These are phyloP conservation scores for Claviceps citrina DNA, from an alignment of 2,329 filamentous ascomycete species.

Conservation along the genomic window DNA sequence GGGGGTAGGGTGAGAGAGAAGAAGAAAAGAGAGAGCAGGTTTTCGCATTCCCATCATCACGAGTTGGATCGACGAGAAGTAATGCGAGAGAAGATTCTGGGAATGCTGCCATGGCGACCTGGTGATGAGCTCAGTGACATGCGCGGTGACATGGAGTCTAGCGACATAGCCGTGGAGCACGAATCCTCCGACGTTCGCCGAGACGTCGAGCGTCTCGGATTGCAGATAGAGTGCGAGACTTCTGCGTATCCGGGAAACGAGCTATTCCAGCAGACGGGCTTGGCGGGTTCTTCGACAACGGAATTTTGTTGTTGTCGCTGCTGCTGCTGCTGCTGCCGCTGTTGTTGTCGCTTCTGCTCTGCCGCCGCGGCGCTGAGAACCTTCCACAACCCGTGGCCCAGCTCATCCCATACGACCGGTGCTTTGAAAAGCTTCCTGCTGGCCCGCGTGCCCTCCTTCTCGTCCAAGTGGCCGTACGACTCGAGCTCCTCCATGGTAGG, in stretches of 20 bases:
- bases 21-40: neutral
- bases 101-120: slow-evolving; percentile 5
- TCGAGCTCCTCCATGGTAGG: slow-evolving; percentile 21
- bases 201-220: slow-evolving; percentile 3
- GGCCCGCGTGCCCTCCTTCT: slow-evolving; percentile 20
- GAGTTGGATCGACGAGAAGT: slow-evolving; percentile 5
- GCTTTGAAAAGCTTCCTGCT: slow-evolving; percentile 24
- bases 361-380: slow-evolving; percentile 9
- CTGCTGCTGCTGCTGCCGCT: neutral
- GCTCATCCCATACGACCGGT: slow-evolving; percentile 23
- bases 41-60: neutral
- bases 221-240: neutral
- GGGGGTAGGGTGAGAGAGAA: neutral
- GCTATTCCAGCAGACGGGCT: slow-evolving; percentile 2
- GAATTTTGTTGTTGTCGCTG: neutral
- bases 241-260: neutral
- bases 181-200: slow-evolving; percentile 5
- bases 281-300: neutral
- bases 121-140: slow-evolving; percentile 7
- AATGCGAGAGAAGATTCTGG: slow-evolving; percentile 6
- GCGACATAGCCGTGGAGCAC: slow-evolving; percentile 2
- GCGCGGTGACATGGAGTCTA: slow-evolving; percentile 3
- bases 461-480: slow-evolving; percentile 17
- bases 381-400: slow-evolving; percentile 21
- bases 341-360: slow-evolving; percentile 6